A percentile compares a stretch with the other conserved stretches of the same genome.
phyloP scores from a whole-genome alignment of 495 filamentous ascomycete species.

The Evernia prunastri region DNA sequence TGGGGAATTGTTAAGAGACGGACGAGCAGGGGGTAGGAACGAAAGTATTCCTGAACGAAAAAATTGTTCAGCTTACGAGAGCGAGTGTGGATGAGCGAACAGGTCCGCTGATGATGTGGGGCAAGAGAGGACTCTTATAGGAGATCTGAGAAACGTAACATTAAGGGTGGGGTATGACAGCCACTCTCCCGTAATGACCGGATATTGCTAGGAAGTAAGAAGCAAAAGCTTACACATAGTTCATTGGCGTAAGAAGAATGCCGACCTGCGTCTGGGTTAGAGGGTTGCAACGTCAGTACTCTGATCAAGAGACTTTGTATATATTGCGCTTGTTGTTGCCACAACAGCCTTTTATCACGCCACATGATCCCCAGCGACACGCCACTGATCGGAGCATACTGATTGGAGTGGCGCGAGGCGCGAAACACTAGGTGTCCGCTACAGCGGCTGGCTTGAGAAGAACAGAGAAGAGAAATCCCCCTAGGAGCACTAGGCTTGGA shows the following conservation, averaged over 20 bases:
- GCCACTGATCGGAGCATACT: not conserved
- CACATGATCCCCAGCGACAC: not conserved
- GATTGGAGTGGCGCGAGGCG: not conserved
- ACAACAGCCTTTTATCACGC: not conserved
- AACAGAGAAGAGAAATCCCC: not conserved
- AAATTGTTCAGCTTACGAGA: not conserved
- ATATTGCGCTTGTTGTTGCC: not conserved
- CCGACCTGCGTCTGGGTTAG: not conserved
- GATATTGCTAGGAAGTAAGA: not conserved
- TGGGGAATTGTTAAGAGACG: not conserved
- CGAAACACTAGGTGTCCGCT: not conserved
- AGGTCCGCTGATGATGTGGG: not conserved
- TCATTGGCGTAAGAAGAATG: not conserved
- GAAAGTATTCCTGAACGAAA: not conserved
- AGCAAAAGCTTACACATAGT: not conserved
- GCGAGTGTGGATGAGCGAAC: not conserved
- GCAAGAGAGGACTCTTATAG: not conserved
- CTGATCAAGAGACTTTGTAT: not conserved
- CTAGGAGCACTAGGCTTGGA: not conserved
- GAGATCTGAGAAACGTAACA: not conserved
- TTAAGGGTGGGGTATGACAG: not conserved
- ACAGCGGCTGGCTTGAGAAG: conserved; percentile 1
- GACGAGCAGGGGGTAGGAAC: not conserved
- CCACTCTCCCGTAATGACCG: not conserved
- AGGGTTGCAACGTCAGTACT: not conserved